These are phyloP conservation scores for Umbelopsis vinacea DNA, from an alignment of 192 early-diverging fungal genomes.

Conservation along the genomic window DNA sequence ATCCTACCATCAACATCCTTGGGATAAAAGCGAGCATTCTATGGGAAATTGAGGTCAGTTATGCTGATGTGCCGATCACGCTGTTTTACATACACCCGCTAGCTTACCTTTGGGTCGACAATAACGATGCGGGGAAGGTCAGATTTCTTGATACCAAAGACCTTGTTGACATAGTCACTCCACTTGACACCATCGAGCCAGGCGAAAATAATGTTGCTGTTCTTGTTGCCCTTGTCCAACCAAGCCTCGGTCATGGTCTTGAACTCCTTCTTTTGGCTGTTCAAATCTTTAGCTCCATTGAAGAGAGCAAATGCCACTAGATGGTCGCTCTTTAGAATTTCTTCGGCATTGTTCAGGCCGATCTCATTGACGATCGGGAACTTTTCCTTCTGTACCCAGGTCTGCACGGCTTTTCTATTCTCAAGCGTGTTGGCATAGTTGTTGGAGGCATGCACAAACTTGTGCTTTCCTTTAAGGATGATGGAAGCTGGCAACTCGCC, in stretches of 20 bases:
- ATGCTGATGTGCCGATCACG: neutral
- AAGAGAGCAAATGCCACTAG: constrained; percentile 70
- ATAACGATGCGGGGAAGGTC: constrained; percentile 24
- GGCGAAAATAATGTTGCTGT: constrained; percentile 55
- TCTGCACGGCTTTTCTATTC: constrained; percentile 48
- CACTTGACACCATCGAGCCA: constrained; percentile 68
- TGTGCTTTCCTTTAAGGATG: constrained; percentile 63
- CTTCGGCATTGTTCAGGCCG: constrained; percentile 65
- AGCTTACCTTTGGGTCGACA: constrained; percentile 28
- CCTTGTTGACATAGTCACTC: constrained; percentile 59
- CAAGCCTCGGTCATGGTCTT: constrained; percentile 13
- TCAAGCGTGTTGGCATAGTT: constrained; percentile 21
- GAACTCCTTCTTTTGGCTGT: constrained; percentile 5
- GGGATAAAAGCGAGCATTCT: constrained; percentile 8
- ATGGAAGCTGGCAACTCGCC: constrained; percentile 51
- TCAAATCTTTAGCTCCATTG: constrained; percentile 40
- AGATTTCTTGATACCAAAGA: constrained; percentile 45
- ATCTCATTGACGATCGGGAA: constrained; percentile 70
- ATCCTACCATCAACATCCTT: neutral
- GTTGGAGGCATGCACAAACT: constrained; percentile 29
- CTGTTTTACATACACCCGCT: neutral
- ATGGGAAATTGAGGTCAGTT: neutral
- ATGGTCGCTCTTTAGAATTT: constrained; percentile 67
- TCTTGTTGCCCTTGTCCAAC: constrained; percentile 20
- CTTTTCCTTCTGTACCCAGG: constrained; percentile 70